These are phyloP conservation scores for Xylaria acuta DNA, from an alignment of 495 filamentous ascomycete species.

Conservation along the genomic window DNA sequence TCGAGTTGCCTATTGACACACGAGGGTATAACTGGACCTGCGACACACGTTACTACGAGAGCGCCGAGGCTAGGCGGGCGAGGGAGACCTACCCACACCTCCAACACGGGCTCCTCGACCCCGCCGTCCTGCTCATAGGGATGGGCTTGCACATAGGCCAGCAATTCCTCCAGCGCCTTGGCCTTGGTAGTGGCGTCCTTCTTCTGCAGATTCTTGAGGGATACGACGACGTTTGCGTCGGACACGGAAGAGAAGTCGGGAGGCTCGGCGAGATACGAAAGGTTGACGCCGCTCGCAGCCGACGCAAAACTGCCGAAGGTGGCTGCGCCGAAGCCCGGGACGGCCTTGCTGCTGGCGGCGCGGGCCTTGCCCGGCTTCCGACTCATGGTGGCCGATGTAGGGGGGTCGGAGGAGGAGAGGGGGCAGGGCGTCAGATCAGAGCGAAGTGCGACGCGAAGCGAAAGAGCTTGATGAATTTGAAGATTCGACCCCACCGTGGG, in stretches of 20 bases:
- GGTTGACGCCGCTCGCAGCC: constrained; percentile 40
- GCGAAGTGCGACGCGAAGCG: neutral
- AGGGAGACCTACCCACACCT: constrained; percentile 72
- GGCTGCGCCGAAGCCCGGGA: constrained; percentile 33
- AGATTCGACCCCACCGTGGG: constrained; percentile 41
- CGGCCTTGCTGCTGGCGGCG: constrained; percentile 37
- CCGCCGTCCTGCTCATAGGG: constrained; percentile 56
- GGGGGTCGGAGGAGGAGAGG: neutral
- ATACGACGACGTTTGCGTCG: constrained; percentile 80
- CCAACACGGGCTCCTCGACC: constrained; percentile 76
- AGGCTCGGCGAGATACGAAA: constrained; percentile 88
- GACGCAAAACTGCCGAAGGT: constrained; percentile 58
- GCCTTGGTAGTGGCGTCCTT: constrained; percentile 90
- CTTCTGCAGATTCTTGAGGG: constrained; percentile 90
- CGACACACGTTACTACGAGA: constrained; percentile 21
- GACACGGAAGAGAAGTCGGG: constrained; percentile 80
- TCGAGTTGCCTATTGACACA: constrained; percentile 82
- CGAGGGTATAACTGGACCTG: constrained; percentile 88
- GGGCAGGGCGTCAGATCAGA: neutral
- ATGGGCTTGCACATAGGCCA: constrained; percentile 61
- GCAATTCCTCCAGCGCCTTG: constrained; percentile 90
- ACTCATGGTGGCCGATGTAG: constrained; percentile 33
- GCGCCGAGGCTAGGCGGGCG: neutral
- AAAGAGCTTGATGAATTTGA: neutral
- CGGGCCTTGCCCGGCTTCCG: constrained; percentile 40